Conservation (phyloP, 176 grass and related monocot species). For the Panicum miliaceum region DNA sequence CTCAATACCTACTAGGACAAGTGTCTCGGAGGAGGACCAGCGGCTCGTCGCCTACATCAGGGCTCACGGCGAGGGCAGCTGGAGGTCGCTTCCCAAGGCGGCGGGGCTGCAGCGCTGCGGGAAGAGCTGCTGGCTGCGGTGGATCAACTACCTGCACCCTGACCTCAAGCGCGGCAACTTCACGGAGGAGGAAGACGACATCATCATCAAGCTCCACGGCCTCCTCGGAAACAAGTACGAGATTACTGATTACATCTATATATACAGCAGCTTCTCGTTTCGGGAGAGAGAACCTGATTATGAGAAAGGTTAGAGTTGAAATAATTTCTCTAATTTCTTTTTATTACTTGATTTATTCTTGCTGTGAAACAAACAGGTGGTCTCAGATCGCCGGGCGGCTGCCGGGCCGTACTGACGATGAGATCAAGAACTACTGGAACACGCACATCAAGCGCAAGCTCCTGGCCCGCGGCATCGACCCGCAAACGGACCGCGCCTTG, state of each 20-base stretch:
- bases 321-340: too few relatives aligned
- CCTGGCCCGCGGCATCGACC: slow-evolving; percentile 65
- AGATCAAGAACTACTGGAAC: slow-evolving; percentile 99
- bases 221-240: slow-evolving; percentile 81
- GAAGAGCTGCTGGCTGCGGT: slow-evolving; percentile 84
- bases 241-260: too few relatives aligned
- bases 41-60: slow-evolving; percentile 80
- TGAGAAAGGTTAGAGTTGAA: too few relatives aligned
- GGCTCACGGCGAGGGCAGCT: slow-evolving; percentile 78
- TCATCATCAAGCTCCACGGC: slow-evolving; percentile 88
- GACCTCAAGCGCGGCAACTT: slow-evolving; percentile 94
- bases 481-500: slow-evolving; percentile 47
- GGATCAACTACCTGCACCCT: slow-evolving; percentile 85
- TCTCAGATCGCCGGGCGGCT: slow-evolving; percentile 74
- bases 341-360: background rate
- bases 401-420: slow-evolving; percentile 85
- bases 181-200: slow-evolving; percentile 68
- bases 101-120: slow-evolving; percentile 81
- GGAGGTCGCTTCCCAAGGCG: slow-evolving; percentile 89
- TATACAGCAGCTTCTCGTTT: too few relatives aligned
- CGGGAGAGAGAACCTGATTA: too few relatives aligned
- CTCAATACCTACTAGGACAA: slow-evolving; percentile 59
- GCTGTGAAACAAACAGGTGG: slow-evolving; percentile 52
- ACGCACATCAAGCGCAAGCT: slow-evolving; percentile 91
- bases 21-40: slow-evolving; percentile 40